These are phyloP conservation scores for Cymodocea nodosa DNA, from an alignment of 116 monocot species.

Conservation along the genomic window DNA sequence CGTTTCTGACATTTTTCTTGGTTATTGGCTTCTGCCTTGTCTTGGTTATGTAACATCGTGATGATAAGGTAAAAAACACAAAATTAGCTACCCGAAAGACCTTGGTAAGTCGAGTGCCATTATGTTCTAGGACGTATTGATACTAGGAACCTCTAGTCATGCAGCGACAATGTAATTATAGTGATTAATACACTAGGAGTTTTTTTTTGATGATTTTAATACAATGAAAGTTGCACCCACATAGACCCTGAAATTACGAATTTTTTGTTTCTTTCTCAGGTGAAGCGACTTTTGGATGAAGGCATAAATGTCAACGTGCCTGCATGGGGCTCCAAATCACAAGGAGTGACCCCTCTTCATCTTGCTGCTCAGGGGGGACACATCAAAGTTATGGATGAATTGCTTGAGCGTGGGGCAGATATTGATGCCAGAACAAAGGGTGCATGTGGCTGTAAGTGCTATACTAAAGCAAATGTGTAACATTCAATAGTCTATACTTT, in stretches of 20 bases:
- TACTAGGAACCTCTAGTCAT: too few species aligned
- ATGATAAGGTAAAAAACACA: too few species aligned
- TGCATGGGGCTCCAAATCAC: constrained; percentile 85
- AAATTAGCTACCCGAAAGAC: too few species aligned
- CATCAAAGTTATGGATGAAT: constrained; percentile 83
- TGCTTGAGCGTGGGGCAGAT: constrained; percentile 88
- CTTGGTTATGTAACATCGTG: too few species aligned
- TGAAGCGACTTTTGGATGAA: constrained; percentile 67
- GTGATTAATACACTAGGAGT: not conserved
- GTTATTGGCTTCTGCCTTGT: too few species aligned
- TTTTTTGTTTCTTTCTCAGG: constrained; percentile 23
- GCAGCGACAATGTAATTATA: too few species aligned
- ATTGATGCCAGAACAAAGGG: constrained; percentile 98
- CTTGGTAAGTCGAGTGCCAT: too few species aligned
- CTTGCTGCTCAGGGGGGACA: constrained; percentile 94
- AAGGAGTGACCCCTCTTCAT: constrained; percentile 86
- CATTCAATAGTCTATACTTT: not conserved
- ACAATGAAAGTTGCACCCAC: not conserved
- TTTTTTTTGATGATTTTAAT: not conserved
- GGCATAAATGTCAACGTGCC: constrained; percentile 74
- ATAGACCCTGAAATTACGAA: not conserved
- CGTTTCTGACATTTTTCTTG: too few species aligned
- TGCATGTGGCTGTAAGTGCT: constrained; percentile 85
- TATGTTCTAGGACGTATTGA: too few species aligned
- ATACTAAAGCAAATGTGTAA: not conserved